Percentiles rank a stretch among this genome's conserved stretches.
Evolutionary conservation across 371 early-diverging fungal genomes (phyloP).

Genomic region (Mortierella polycephala): DNA sequence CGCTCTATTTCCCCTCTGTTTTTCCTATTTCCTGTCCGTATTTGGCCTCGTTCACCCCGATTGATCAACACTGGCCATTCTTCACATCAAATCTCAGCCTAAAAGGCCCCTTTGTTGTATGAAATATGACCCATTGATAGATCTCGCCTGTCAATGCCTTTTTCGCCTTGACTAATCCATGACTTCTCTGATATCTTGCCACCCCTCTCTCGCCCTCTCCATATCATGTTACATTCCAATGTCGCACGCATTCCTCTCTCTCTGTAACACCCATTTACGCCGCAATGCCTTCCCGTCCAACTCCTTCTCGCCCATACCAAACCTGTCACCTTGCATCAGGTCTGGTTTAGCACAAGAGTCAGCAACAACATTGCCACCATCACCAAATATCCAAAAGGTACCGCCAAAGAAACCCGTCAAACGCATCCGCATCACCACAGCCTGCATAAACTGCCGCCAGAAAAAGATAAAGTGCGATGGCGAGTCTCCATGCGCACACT

Average conservation of each 20-base stretch:
- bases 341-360: conserved; percentile 40
- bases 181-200: too few species aligned
- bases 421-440: conserved; percentile 72
- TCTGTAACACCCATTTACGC: not conserved
- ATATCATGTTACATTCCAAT: not conserved
- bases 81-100: not conserved
- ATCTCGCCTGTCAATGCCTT: too few species aligned
- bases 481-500: conserved; percentile 69
- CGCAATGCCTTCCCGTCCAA: not conserved
- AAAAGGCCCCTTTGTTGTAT: too few species aligned
- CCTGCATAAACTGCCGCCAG: conserved; percentile 68
- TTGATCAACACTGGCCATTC: not conserved
- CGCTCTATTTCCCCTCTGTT: too few species aligned
- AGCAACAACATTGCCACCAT: conserved; percentile 16
- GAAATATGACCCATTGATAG: too few species aligned
- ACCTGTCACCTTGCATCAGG: conserved; percentile 9
- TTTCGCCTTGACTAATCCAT: too few species aligned
- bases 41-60: not conserved
- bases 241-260: not conserved
- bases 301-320: not conserved
- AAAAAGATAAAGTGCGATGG: conserved; percentile 75
- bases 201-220: not conserved
- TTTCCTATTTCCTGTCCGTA: too few species aligned
- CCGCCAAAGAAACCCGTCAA: conserved; percentile 57
- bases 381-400: conserved; percentile 15